Evolutionary conservation across 2,329 filamentous ascomycete species (phyloP), one percentile per base, ranked within the genome.

Genomic region (Metarhizium guizhouense): DNA sequence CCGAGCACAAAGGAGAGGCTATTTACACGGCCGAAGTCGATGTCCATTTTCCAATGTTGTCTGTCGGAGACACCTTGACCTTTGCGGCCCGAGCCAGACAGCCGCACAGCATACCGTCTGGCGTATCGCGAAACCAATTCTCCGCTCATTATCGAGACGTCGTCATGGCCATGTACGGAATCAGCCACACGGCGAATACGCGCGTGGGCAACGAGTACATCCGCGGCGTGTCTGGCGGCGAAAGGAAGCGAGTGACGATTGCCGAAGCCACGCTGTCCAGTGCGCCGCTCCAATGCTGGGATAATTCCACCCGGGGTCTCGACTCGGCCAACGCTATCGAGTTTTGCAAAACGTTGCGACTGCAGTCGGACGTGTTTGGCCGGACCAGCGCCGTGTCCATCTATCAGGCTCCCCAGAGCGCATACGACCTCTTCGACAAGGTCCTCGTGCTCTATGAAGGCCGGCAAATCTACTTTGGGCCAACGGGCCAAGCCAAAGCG

Each of bases 171-270:
- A 25, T 25, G 25, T 25, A 25, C 25, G 25, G 25, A 25, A 25
- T 25, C 25, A 25, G 25, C 25, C 25, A 25, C 25, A 25, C 25
- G 25, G 25, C 25, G 4, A 25, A 25, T 4, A 25, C 25, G 25
- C 25, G 25, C 25, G 25, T 25, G 3, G 40, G 11, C 76, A 60
- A 78, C 82, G 58, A 73, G 76, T 25, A 25, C 25, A 78, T 93
- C 18, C 84, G 88, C 51, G 90, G 90, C 67, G 79, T 94, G 0
- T 88, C 82, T 52, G 89, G 87, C 59, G 87, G 85, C 54, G 88
- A 91, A 69, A 76, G 85, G 55, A 89, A 88, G 71, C 82, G 87
- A 58, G 86, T 90, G 6, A 87, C 82, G 8, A 89, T 91, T 59
- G 86, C 86, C 1, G 87, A 91, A 67, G 88, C 86, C 0, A 20